A percentile compares a stretch with the other conserved stretches of the same genome.
phyloP scores from a whole-genome alignment of 208 protist species.

The Novymonas esmeraldas region DNA sequence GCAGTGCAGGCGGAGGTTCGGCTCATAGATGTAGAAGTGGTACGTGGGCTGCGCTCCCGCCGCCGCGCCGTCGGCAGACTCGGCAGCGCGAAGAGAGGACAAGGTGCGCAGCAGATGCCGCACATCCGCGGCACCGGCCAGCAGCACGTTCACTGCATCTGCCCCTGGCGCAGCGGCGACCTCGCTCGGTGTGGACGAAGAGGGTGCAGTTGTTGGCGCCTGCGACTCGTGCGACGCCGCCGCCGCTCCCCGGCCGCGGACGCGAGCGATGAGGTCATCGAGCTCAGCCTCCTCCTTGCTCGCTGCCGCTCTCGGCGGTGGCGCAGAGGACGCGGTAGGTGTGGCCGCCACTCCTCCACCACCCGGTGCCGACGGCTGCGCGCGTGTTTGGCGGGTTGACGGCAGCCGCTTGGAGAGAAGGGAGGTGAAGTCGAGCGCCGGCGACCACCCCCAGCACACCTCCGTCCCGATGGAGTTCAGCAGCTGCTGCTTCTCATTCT shows the following conservation, averaged over 20 bases:
- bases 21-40: conserved; percentile 91
- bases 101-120: conserved; percentile 87
- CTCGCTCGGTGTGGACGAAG: background rate
- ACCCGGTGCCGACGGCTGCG: too few species aligned
- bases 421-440: conserved; percentile 73
- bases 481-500: conserved; percentile 76
- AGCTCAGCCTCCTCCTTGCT: conserved; percentile 37
- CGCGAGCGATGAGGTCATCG: conserved; percentile 50
- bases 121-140: conserved; percentile 81
- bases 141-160: conserved; percentile 49
- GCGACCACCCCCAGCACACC: conserved; percentile 89
- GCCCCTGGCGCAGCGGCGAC: background rate
- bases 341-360: too few species aligned
- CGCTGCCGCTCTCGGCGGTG: conserved; percentile 1
- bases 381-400: background rate
- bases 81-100: conserved; percentile 47
- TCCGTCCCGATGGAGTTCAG: conserved; percentile 88
- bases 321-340: background rate
- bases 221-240: background rate
- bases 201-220: too few species aligned
- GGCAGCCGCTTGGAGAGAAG: conserved; percentile 41
- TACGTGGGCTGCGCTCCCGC: conserved; percentile 24
- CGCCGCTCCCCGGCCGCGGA: conserved; percentile 16
- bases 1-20: conserved; percentile 83
- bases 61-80: conserved; percentile 5